These are phyloP conservation scores for Eimeria sp. DNA, from an alignment of 169 alveolate genomes.

Conservation along the genomic window DNA sequence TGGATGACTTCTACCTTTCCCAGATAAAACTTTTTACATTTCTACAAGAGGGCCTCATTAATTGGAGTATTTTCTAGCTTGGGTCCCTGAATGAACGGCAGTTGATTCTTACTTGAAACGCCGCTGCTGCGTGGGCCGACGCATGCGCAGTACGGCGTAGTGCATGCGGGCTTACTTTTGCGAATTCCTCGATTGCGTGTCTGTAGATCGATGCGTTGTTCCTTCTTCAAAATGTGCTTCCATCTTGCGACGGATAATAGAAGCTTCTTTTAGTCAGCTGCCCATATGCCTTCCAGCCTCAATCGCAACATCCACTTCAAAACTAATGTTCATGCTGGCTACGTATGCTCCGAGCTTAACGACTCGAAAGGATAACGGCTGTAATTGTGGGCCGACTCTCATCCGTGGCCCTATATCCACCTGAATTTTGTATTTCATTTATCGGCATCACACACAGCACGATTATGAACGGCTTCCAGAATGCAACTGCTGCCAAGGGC, in stretches of 20 bases:
- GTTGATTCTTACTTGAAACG: background rate
- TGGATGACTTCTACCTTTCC: background rate
- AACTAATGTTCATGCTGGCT: background rate
- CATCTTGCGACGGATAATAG: background rate
- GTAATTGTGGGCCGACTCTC: background rate
- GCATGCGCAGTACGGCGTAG: background rate
- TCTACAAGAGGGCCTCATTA: too few relatives aligned
- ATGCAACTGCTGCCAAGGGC: background rate
- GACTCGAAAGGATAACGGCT: background rate
- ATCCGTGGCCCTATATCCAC: background rate
- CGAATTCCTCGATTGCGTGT: background rate
- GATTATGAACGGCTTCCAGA: background rate
- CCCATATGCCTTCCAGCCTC: background rate
- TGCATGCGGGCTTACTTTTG: background rate
- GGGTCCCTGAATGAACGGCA: background rate
- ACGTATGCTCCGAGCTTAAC: background rate
- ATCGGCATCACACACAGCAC: background rate
- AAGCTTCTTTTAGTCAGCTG: background rate
- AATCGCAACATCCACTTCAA: background rate
- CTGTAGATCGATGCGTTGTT: background rate
- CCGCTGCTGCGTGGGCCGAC: background rate
- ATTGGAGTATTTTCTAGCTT: too few relatives aligned
- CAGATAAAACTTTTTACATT: background rate
- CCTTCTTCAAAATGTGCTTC: background rate
- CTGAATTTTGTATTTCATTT: background rate